Conservation (phyloP, 148 eudicot species). For the Persicaria tinctoria region DNA sequence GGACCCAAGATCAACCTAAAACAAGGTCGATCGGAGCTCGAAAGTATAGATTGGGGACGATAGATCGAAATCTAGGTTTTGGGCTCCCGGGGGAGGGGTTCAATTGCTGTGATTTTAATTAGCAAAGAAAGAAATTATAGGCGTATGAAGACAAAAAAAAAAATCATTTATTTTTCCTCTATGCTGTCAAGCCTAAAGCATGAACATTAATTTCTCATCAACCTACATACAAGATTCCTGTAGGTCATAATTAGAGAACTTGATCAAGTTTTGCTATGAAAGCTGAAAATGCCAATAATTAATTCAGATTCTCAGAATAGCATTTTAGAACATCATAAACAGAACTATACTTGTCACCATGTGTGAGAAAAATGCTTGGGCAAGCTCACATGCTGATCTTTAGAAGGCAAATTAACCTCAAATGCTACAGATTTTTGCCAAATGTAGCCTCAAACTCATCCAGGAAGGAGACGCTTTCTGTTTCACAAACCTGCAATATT, state of each 20-base stretch:
- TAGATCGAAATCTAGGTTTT: too few relatives aligned
- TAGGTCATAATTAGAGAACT: neutral
- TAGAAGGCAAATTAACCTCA: constrained; percentile 45
- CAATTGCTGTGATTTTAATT: too few relatives aligned
- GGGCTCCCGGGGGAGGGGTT: too few relatives aligned
- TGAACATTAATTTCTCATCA: neutral
- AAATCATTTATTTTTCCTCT: neutral
- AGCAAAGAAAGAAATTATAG: neutral
- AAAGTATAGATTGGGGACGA: too few relatives aligned
- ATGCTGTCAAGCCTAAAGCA: neutral
- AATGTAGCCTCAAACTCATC: constrained; percentile 80
- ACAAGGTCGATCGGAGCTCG: too few relatives aligned
- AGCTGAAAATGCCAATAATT: neutral
- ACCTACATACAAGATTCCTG: neutral
- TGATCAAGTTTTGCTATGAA: neutral
- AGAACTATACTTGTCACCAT: neutral
- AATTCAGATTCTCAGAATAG: too few relatives aligned
- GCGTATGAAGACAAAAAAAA: neutral
- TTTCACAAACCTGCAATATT: constrained; percentile 89
- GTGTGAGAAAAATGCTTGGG: neutral
- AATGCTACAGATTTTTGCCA: constrained; percentile 69
- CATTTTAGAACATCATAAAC: neutral
- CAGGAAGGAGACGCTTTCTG: constrained; percentile 72
- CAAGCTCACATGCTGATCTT: neutral
- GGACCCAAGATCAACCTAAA: too few relatives aligned